These are phyloP conservation scores for Scleromitrula shiraiana DNA, from an alignment of 2,329 filamentous ascomycete species.

Conservation along the genomic window DNA sequence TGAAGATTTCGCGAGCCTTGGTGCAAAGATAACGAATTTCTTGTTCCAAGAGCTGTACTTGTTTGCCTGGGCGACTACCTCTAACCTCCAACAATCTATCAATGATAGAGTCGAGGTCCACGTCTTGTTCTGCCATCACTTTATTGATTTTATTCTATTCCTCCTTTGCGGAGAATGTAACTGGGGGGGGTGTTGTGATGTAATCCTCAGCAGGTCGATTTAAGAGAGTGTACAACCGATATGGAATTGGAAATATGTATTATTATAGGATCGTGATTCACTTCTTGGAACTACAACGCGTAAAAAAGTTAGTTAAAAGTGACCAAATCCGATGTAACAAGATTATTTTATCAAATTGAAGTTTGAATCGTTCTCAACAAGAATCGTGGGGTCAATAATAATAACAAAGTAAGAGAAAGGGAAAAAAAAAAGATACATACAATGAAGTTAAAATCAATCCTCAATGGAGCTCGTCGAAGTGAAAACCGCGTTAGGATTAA, in stretches of 20 bases:
- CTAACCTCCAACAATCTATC: slow-evolving; percentile 95
- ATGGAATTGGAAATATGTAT: not conserved
- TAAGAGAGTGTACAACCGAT: slow-evolving; percentile 1
- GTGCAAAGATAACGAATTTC: slow-evolving; percentile 98
- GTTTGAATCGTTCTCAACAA: slow-evolving; percentile 7
- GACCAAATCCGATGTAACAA: not conserved
- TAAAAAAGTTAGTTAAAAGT: slow-evolving; percentile 1
- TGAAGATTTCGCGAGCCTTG: slow-evolving; percentile 98
- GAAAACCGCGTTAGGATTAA: not conserved
- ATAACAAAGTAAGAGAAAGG: too few relatives aligned
- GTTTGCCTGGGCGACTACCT: slow-evolving; percentile 95
- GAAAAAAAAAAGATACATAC: not conserved
- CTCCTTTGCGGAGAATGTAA: slow-evolving; percentile 27
- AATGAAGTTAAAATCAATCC: slow-evolving; percentile 6
- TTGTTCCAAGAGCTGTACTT: slow-evolving; percentile 91
- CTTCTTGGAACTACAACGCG: not conserved
- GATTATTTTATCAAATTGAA: not conserved
- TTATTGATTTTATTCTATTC: too few relatives aligned
- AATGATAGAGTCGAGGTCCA: slow-evolving; percentile 99
- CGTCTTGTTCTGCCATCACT: slow-evolving; percentile 74
- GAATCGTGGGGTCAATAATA: not conserved
- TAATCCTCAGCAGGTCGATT: slow-evolving; percentile 23
- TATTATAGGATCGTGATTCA: slow-evolving; percentile 5
- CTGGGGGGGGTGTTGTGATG: slow-evolving; percentile 22
- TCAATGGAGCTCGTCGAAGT: slow-evolving; percentile 1